Base-by-base conservation (phyloP, 805 yeast genomes). In the Ogataea angusta region DNA sequence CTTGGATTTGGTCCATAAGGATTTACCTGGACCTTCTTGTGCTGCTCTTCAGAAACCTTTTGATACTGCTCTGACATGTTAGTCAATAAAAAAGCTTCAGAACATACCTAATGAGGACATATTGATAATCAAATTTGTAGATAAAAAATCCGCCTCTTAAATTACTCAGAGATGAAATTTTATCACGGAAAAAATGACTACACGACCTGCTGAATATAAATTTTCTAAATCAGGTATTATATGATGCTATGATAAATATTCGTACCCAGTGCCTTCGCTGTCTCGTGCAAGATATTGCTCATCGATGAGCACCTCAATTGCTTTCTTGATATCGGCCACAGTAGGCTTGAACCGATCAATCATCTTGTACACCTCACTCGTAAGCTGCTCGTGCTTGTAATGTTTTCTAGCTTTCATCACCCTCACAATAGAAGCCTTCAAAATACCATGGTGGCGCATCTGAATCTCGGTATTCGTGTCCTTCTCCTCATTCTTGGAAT, bases 391-490 rank as follows among this genome's bases (percentile, higher is more conserved):
- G 59, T 90, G 97, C 49, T 78, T 78, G 53, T 87, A 69, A 31
- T 72, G 73, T 62, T 89, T 85, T 57, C 96, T 76, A 1, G 96
- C 90, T 68, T 91, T 91, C 98, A 91, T 93, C 57, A 91, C 86
- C 55, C 99, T 76, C 28, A 91, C 98, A 64, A 93, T 88, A 56
- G 95, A 86, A 2, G 98, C 96, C 57, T 88, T 86, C 53, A 93
- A 70, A 66, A 82, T 82, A 57, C 85, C 80, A 45, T 58, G 63
- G 22, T 62, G 60, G 64, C 83, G 84, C 59, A 96, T 77, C 38
- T 57, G 63, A 30, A 63, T 56, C 46, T 89, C 89, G 55, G 88
- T 93, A 54, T 82, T 88, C 35, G 91, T 79, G 57, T 89, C 95
- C 60, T 78, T 81, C 50, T 78, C 82, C 51, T 87, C 96, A 47